phyloP scores from a whole-genome alignment of 306 rosid genomes.

The Cucumis melo region DNA sequence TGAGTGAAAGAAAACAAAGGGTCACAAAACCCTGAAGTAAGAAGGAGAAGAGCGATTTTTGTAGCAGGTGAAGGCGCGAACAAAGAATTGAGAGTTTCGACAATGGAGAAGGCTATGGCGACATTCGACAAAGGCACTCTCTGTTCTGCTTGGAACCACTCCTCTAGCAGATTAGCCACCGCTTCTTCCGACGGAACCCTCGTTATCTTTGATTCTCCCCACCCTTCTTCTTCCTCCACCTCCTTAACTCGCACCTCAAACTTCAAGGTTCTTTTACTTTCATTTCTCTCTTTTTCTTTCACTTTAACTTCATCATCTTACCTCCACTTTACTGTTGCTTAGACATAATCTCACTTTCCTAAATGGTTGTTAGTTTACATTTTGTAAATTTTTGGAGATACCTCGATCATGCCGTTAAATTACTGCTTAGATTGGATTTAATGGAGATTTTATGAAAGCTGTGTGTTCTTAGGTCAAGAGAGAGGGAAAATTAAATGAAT shows the following conservation, averaged over 20 bases:
- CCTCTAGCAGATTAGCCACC: slow-evolving; percentile 44
- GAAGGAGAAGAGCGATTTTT: background rate
- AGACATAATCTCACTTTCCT: background rate
- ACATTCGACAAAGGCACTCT: slow-evolving; percentile 42
- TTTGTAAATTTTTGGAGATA: background rate
- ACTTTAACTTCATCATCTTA: background rate
- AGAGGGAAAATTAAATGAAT: background rate
- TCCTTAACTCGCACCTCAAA: slow-evolving; percentile 46
- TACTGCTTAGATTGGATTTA: background rate
- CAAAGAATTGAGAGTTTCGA: background rate
- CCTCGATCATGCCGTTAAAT: background rate
- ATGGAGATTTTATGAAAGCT: background rate
- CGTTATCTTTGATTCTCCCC: slow-evolving; percentile 47
- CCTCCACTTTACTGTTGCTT: background rate
- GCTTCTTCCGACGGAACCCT: slow-evolving; percentile 59
- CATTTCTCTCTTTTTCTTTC: background rate
- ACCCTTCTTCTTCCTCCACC: slow-evolving; percentile 45
- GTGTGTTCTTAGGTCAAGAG: background rate
- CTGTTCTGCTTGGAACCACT: slow-evolving; percentile 75
- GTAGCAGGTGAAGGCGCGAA: background rate
- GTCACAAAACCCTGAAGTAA: background rate
- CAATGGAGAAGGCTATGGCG: slow-evolving; percentile 61
- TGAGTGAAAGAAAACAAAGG: background rate
- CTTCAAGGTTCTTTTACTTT: slow-evolving; percentile 29
- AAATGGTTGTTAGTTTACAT: background rate